Percentiles rank a stretch among this genome's conserved stretches.
Conservation (phyloP, 768 basidiomycete genomes). For the Tephrocybe sp. region DNA sequence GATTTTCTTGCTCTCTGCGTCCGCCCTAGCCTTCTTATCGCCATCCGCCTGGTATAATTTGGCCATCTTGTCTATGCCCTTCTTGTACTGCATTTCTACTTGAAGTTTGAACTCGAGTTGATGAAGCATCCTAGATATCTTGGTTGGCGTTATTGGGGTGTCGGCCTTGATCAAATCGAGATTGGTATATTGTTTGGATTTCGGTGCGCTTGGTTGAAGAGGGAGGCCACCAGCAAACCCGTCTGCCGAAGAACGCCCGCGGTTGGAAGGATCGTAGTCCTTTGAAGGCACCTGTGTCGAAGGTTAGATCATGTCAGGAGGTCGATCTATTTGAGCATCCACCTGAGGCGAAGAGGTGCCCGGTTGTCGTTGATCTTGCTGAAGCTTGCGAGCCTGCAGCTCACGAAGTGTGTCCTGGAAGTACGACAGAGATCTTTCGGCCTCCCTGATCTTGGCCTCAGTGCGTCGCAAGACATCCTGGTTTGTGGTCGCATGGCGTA, state of each 20-base stretch:
- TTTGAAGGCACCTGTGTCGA: conserved; percentile 51
- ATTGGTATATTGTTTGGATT: conserved; percentile 73
- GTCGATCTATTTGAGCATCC: neutral
- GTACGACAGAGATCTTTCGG: conserved; percentile 80
- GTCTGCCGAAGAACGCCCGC: conserved; percentile 40
- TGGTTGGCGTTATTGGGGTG: conserved; percentile 92
- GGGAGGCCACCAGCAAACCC: conserved; percentile 34
- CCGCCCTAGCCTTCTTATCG: conserved; percentile 92
- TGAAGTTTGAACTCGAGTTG: conserved; percentile 99
- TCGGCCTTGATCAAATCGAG: conserved; percentile 97
- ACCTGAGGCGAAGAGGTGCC: conserved; percentile 46
- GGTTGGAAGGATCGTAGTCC: conserved; percentile 41
- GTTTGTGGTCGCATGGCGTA: conserved; percentile 82
- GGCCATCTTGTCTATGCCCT: conserved; percentile 98
- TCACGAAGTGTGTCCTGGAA: conserved; percentile 86
- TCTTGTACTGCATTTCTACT: conserved; percentile 97
- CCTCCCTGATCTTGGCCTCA: conserved; percentile 85
- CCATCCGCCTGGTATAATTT: conserved; percentile 95
- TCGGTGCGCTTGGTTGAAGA: conserved; percentile 38
- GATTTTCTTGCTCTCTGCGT: conserved; percentile 90
- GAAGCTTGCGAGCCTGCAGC: conserved; percentile 75
- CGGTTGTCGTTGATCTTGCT: conserved; percentile 54
- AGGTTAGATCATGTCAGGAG: neutral
- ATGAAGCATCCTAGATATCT: conserved; percentile 97
- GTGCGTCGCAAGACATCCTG: conserved; percentile 81